Evolutionary conservation across 202 grass and related monocot genomes (phyloP), one percentile per base, ranked within the genome.

Genomic region (Carex sylvatica): DNA sequence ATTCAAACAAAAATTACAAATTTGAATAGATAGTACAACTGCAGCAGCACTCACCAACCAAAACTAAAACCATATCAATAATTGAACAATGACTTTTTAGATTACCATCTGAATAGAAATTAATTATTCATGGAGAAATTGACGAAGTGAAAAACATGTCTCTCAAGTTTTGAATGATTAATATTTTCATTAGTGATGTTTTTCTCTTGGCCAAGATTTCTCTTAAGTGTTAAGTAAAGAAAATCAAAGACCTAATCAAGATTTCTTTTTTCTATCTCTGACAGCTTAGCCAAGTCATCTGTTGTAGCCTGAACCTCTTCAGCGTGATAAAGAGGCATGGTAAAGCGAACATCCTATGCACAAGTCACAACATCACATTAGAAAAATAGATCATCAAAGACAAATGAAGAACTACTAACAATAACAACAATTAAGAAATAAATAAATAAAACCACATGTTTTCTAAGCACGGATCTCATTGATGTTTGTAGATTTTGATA

Each of bases 201-300:
- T n/a, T n/a, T n/a, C n/a, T n/a, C n/a, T n/a, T n/a, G n/a, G n/a
- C n/a, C n/a, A n/a, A n/a, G n/a, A n/a, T n/a, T n/a, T n/a, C n/a
- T n/a, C n/a, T n/a, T 31, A 35, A 54, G 23, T 47, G 4, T 46
- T n/a, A 68, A 60, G 22, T 80, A 31, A 8, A 12, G 24, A 35
- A 33, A 35, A 18, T 36, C 73, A 77, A 35, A 83, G 87, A 99
- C 96, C 93, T 99, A 84, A 60, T 93, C 91, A 22, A 99, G 65
- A 76, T 95, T 92, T 78, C 36, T 89, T 88, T 82, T 95, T 91
- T 90, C 86, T 42, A 95, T 93, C 90, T 99, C 93, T 80, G 88
- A 93, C 65, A 95, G 88, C 78, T 95, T 91, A 60, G 90, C 89
- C 81, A 99, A 85, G 66, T 98, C 95, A 82, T 95, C 96, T 23